Base-by-base conservation (phyloP, 495 filamentous ascomycete genomes). In the Aspergillus bridgeri region DNA sequence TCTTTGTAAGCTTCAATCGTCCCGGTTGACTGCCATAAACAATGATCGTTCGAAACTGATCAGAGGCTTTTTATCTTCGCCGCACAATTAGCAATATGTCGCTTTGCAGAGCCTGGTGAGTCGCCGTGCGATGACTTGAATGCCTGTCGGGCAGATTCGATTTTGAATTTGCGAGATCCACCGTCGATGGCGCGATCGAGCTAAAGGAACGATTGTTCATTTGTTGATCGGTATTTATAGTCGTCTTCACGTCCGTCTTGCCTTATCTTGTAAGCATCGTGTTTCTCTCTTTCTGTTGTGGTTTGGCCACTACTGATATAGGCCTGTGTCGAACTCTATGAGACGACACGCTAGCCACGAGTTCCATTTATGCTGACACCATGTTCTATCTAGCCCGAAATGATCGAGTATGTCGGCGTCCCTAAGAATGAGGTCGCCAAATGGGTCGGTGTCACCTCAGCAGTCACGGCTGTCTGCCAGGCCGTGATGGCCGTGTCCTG, bases 351-450 rank as follows among this genome's bases (percentile, higher is more conserved):
- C n/a, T n/a, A n/a, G 9, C 15, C 29, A 23, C 48, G 25, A 7
- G 21, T 51, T 7, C n/a, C 22, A 15, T 0, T 21, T 43, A 21
- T 52, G 42, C 29, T 22, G n/a, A 42, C 17, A 13, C 23, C 50
- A 52, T 43, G 50, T 9, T 20, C 33, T 21, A 19, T 22, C 11
- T 48, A 79, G 76, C 90, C 89, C 22, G 92, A 92, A 75, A 91
- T 96, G 86, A 89, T 94, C 51, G 82, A 87, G 60, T 85, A 80
- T 72, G 88, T 96, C 58, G 84, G 86, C 18, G 79, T 95, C n/a
- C 79, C 85, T 22, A 78, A 83, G 58, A 79, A 84, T 49, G 79
- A 91, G 22, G 81, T 96, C 47, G 89, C 87, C 48, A 84, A 84
- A 80, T 93, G 88, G 86, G 88, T 86, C 5, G 81, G 89, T 29